phyloP scores from a whole-genome alignment of 495 filamentous ascomycete genomes.

The Paragyromitra xinjiangensis region DNA sequence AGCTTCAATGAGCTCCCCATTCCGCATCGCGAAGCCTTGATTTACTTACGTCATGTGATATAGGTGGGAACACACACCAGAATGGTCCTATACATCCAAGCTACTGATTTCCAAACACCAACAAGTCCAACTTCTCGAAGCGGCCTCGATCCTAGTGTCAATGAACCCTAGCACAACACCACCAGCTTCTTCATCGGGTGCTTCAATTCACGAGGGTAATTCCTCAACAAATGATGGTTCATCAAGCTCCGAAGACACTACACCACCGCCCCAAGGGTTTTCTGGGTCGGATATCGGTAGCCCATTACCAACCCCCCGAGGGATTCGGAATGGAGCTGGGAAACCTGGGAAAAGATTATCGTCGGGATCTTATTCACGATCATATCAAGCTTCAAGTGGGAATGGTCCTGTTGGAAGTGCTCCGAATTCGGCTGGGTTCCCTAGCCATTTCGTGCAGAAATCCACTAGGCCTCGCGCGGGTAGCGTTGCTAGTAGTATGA shows the following conservation, averaged over 20 bases:
- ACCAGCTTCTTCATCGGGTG: constrained; percentile 63
- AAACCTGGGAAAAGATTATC: constrained; percentile 55
- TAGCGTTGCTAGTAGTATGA: constrained; percentile 60
- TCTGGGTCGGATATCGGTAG: constrained; percentile 49
- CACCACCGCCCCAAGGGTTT: constrained; percentile 69
- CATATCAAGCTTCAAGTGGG: constrained; percentile 38
- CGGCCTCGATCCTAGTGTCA: constrained; percentile 88
- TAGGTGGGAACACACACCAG: constrained; percentile 99
- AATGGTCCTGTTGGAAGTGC: constrained; percentile 56
- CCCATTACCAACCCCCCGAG: constrained; percentile 54
- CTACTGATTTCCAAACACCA: constrained; percentile 99
- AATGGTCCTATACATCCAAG: constrained; percentile 97
- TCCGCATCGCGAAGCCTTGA: constrained; percentile 17
- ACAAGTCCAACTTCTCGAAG: constrained; percentile 96
- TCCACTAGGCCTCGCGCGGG: constrained; percentile 61
- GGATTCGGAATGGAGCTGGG: constrained; percentile 54
- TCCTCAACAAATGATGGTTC: constrained; percentile 54
- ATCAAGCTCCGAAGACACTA: constrained; percentile 74
- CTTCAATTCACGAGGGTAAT: constrained; percentile 52
- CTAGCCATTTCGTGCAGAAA: constrained; percentile 49
- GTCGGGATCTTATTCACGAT: constrained; percentile 55
- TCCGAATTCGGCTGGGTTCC: constrained; percentile 53
- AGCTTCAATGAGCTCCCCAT: constrained; percentile 8
- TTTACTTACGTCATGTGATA: constrained; percentile 49
- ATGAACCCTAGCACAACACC: constrained; percentile 76